phyloP scores from a whole-genome alignment of 495 filamentous ascomycete species.

The Corynascus novoguineensis region DNA sequence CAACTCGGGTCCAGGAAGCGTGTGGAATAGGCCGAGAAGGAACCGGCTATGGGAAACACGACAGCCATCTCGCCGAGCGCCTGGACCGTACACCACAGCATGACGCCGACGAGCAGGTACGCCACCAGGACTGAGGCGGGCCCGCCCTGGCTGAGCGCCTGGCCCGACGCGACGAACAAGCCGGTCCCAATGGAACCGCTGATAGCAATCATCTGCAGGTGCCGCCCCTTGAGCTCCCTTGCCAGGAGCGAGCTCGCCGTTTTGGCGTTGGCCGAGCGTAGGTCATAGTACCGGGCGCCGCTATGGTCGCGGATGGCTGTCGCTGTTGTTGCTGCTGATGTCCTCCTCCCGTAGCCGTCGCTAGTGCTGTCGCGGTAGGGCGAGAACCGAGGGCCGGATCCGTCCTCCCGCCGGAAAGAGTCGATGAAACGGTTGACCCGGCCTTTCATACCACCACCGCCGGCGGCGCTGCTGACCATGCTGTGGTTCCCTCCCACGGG shows the following conservation, averaged over 20 bases:
- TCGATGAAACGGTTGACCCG: slow-evolving; percentile 24
- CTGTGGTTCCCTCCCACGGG: background rate
- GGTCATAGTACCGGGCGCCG: slow-evolving; percentile 27
- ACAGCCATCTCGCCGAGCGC: slow-evolving; percentile 92
- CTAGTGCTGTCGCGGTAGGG: background rate
- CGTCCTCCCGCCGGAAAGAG: slow-evolving; percentile 28
- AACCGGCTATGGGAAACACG: slow-evolving; percentile 84
- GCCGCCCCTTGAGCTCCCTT: slow-evolving; percentile 71
- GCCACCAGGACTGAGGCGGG: slow-evolving; percentile 81
- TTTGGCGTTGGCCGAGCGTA: slow-evolving; percentile 20
- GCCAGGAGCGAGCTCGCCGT: slow-evolving; percentile 47
- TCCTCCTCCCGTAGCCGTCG: background rate
- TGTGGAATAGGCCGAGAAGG: slow-evolving; percentile 87
- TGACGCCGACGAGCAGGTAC: slow-evolving; percentile 74
- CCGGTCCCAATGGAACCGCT: slow-evolving; percentile 94
- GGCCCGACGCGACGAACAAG: slow-evolving; percentile 83
- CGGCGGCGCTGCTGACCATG: background rate
- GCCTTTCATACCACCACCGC: slow-evolving; percentile 14
- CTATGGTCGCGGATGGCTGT: slow-evolving; percentile 9
- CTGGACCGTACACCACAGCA: slow-evolving; percentile 90
- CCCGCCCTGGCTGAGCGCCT: slow-evolving; percentile 70
- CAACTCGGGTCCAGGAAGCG: slow-evolving; percentile 90
- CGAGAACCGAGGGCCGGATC: background rate
- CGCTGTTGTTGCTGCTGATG: background rate
- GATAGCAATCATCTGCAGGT: slow-evolving; percentile 96